A percentile compares a stretch with the other conserved stretches of the same genome.
Conservation (phyloP, 108 stramenopile species). For the Nitzschia inconspicua region DNA sequence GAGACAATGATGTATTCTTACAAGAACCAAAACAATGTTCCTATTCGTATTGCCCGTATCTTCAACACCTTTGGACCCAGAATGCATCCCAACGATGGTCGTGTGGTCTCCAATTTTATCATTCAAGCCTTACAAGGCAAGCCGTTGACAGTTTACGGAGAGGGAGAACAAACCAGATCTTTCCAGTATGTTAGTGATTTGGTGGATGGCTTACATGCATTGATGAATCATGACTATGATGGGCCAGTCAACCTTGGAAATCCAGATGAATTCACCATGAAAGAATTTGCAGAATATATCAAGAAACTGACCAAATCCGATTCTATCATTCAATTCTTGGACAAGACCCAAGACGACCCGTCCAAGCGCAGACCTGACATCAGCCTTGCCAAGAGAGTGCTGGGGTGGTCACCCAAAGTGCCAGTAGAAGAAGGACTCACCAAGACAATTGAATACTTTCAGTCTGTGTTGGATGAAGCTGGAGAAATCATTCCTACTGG, state of each 20-base stretch:
- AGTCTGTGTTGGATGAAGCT: constrained; percentile 68
- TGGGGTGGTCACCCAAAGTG: constrained; percentile 90
- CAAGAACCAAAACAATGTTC: constrained; percentile 84
- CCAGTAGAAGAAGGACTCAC: constrained; percentile 80
- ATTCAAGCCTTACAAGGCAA: constrained; percentile 95
- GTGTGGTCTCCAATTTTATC: constrained; percentile 98
- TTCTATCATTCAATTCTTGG: constrained; percentile 70
- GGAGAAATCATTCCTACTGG: constrained; percentile 87
- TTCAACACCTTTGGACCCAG: constrained; percentile 99
- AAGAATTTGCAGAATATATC: constrained; percentile 85
- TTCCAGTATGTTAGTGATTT: constrained; percentile 98
- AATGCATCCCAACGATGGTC: constrained; percentile 99
- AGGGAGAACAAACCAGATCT: constrained; percentile 93
- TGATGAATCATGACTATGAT: constrained; percentile 94
- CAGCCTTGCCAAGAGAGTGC: constrained; percentile 76
- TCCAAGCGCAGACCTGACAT: constrained; percentile 93
- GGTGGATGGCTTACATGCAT: constrained; percentile 91
- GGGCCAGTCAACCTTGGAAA: constrained; percentile 97
- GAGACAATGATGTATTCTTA: constrained; percentile 99
- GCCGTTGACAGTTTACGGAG: constrained; percentile 95
- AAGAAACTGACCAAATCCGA: constrained; percentile 60
- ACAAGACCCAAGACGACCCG: constrained; percentile 88
- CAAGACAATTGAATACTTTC: constrained; percentile 94
- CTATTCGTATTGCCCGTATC: constrained; percentile 96
- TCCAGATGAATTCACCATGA: constrained; percentile 94